Base-by-base conservation (phyloP, 805 yeast species). In the Candida patagonica region DNA sequence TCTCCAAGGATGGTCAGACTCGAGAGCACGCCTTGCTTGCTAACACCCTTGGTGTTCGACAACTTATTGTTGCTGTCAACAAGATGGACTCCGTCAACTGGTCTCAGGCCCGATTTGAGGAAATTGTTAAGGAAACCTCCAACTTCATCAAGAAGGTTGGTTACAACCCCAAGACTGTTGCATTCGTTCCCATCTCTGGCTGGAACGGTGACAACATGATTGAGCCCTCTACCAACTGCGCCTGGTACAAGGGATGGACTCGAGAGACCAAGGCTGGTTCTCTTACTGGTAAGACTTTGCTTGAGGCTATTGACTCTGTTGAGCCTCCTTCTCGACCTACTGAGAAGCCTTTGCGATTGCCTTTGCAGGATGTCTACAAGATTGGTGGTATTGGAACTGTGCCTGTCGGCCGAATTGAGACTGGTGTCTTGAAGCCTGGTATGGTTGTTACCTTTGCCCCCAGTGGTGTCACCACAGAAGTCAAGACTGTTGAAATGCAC, bases 131-230 rank as follows among this genome's bases (percentile, higher is more conserved):
- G 75, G 86, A 81, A 70, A 73, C 84, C 57, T 63, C 80, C 52
- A 77, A 76, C 72, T 80, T 80, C 75, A 76, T 80, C 74, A 78
- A 77, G 80, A 74, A 80, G 76, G 86, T 78, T 55, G 89, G 89
- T 67, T 80, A 70, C 82, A 76, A 75, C 75, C 80, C 83, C 63
- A 74, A 78, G 76, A 70, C 79, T 63, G 82, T 78, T 66, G 76
- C 84, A 58, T 84, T 83, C 77, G 88, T 84, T 61, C 94, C 94
- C 66, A 78, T 80, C 67, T 82, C 92, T 60, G 94, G 94, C 62
- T 79, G 89, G 80, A 77, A 79, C 72, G 94, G 94, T 75, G 92
- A 81, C 74, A 81, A 81, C 86, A 81, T 81, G 92, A 77, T 81
- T 67, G 89, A 81, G 71, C 60, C 82, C 40, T 77, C 87, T 56